Base-by-base conservation (phyloP, 345 rosid species). In the Lepidium didymum region DNA sequence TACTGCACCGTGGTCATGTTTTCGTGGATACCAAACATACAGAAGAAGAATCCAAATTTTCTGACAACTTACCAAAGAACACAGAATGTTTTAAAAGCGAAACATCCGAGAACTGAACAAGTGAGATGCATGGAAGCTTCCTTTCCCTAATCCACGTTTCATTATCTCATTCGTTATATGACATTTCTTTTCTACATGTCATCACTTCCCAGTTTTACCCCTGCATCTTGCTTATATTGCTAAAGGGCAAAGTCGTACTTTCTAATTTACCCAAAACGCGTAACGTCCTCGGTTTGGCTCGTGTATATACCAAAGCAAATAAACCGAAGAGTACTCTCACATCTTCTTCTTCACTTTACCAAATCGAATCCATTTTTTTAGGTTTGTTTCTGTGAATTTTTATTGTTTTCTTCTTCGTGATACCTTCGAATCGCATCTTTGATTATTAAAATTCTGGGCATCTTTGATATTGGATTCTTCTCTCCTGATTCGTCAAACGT, bases 261-360 rank as follows among this genome's bases (percentile, higher is more conserved):
- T 2, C 4, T 0, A 0, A 3, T 37, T 9, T 18, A 25, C 29
- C 12, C 1, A 36, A 36, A 29, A 29, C 78, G 73, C 78, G 78
- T 61, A 41, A 51, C 56, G 42, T n/a, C 25, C 14, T 18, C 45
- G 51, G 29, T 29, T 10, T 2, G 34, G 67, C 62, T 54, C 72
- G 70, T 46, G 58, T 37, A 45, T 1, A 18, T n/a, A 71, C 6
- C 31, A 54, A 8, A 14, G 6, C 23, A 18, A 6, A 8, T 1
- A 5, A 35, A 29, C 18, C 18, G 7, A 68, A 56, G 56, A 6
- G 44, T 10, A 56, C 42, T 9, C 40, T 37, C 43, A 46, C 52
- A 18, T 45, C 64, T 34, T 67, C 73, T 60, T 67, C 69, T 53
- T 67, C 64, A 68, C 78, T 75, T 67, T 68, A 62, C 78, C 78